Conservation (phyloP, 2,329 filamentous ascomycete species). For the Beauveria brongniartii region DNA sequence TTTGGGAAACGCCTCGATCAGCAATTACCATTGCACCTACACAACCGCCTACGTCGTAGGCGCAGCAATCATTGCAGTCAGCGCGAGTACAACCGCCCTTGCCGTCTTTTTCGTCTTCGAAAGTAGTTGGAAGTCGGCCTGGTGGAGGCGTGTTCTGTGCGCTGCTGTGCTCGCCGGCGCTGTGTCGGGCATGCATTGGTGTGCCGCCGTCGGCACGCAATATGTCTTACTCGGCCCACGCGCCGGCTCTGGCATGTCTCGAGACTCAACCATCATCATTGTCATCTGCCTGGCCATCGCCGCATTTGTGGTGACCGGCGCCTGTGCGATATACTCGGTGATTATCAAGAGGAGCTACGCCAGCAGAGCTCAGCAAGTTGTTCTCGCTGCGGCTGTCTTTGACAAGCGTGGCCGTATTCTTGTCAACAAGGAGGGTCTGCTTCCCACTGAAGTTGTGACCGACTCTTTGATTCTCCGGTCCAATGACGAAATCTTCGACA, state of each 20-base stretch:
- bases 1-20: constrained; percentile 73
- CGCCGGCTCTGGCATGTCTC: constrained; percentile 36
- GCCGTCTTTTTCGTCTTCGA: constrained; percentile 71
- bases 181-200: constrained; percentile 85
- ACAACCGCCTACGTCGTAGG: constrained; percentile 52
- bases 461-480: constrained; percentile 61
- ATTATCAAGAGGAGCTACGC: constrained; percentile 45
- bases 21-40: constrained; percentile 65
- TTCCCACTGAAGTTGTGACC: constrained; percentile 71
- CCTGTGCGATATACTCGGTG: constrained; percentile 45
- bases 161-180: constrained; percentile 62
- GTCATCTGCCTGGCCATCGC: constrained; percentile 56
- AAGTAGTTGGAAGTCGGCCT: constrained; percentile 67
- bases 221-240: constrained; percentile 46
- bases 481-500: constrained; percentile 65
- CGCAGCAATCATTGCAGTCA: constrained; percentile 62
- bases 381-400: constrained; percentile 55
- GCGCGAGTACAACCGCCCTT: constrained; percentile 62
- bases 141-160: constrained; percentile 65
- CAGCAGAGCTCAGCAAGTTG: constrained; percentile 54
- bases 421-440: constrained; percentile 59
- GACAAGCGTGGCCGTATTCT: constrained; percentile 58
- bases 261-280: constrained; percentile 62
- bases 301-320: constrained; percentile 53
- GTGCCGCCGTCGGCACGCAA: constrained; percentile 60